A percentile compares a stretch with the other conserved stretches of the same genome.
Evolutionary conservation across 176 grass and related monocot species (phyloP).

Genomic region (Eremochloa ophiuroides): DNA sequence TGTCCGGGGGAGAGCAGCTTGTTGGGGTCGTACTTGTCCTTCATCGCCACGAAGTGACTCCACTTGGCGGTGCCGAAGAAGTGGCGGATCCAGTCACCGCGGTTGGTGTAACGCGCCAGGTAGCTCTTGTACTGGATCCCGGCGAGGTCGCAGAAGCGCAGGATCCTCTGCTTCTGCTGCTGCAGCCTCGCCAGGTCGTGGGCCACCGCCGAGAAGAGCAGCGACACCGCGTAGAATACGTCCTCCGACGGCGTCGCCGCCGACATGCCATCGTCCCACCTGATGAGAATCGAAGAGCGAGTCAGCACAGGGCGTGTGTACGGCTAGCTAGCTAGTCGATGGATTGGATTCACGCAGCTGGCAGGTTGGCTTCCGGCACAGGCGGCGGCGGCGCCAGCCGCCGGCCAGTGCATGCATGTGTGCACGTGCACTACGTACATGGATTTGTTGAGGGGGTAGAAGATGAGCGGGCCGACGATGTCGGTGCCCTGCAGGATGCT

Average conservation of each 20-base stretch:
- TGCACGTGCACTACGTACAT: too few species aligned
- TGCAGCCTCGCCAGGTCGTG: slow-evolving; percentile 37
- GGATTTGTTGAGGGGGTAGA: slow-evolving; percentile 73
- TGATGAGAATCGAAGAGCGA: too few species aligned
- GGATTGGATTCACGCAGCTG: too few species aligned
- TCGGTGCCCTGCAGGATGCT: slow-evolving; percentile 51
- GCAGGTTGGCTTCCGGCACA: too few species aligned
- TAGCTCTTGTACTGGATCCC: slow-evolving; percentile 73
- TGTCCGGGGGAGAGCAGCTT: slow-evolving; percentile 70
- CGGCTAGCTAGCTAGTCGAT: too few species aligned
- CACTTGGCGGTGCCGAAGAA: slow-evolving; percentile 63
- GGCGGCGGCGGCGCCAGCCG: too few species aligned
- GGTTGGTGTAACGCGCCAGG: slow-evolving; percentile 43
- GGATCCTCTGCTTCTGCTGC: slow-evolving; percentile 53
- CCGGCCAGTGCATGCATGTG: too few species aligned
- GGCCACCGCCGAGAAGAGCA: slow-evolving; percentile 44
- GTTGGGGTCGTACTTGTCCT: slow-evolving; percentile 84
- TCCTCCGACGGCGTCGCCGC: slow-evolving; percentile 67
- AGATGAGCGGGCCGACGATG: slow-evolving; percentile 43
- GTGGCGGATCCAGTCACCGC: slow-evolving; percentile 56
- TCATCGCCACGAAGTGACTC: slow-evolving; percentile 47
- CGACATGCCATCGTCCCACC: slow-evolving; percentile 72
- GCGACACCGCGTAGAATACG: slow-evolving; percentile 68
- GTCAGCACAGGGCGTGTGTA: too few species aligned
- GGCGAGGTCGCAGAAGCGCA: slow-evolving; percentile 47